These are phyloP conservation scores for Microdochium bolleyi DNA, from an alignment of 2,329 filamentous ascomycete species.

Conservation along the genomic window DNA sequence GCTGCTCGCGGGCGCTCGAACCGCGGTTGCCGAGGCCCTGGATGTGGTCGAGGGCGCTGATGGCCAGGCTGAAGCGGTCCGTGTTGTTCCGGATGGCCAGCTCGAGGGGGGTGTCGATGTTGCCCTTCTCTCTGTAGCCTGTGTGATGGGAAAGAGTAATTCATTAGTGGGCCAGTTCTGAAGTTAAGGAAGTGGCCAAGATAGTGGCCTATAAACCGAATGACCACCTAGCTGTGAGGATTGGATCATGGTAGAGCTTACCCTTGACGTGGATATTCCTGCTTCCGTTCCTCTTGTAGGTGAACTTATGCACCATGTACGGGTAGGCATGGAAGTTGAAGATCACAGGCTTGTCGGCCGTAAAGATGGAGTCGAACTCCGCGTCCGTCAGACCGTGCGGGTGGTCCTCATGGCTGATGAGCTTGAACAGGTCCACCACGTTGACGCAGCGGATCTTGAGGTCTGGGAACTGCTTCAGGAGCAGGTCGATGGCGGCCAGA, in stretches of 20 bases:
- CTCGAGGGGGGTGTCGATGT: slow-evolving; percentile 75
- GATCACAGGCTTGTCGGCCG: slow-evolving; percentile 61
- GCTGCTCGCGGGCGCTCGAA: slow-evolving; percentile 50
- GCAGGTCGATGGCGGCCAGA: slow-evolving; percentile 64
- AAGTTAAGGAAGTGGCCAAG: not conserved
- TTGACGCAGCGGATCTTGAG: slow-evolving; percentile 76
- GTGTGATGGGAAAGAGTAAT: not conserved
- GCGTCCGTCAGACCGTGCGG: slow-evolving; percentile 61
- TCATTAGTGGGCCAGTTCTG: not conserved
- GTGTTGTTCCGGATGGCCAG: slow-evolving; percentile 71
- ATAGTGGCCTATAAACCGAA: too few species aligned
- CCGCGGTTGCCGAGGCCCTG: slow-evolving; percentile 55
- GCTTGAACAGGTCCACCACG: slow-evolving; percentile 72
- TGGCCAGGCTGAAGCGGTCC: slow-evolving; percentile 69
- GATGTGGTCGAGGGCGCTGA: slow-evolving; percentile 67
- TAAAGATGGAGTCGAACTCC: slow-evolving; percentile 66
- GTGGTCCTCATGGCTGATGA: slow-evolving; percentile 62
- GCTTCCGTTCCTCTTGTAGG: slow-evolving; percentile 65
- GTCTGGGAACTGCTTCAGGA: slow-evolving; percentile 62
- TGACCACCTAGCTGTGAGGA: too few species aligned
- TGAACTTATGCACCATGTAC: slow-evolving; percentile 69
- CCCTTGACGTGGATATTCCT: slow-evolving; percentile 63
- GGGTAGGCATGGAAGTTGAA: slow-evolving; percentile 85
- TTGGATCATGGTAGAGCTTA: slow-evolving; percentile 15
- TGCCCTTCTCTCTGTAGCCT: slow-evolving; percentile 74